Evolutionary conservation across 495 filamentous ascomycete species (phyloP).

Genomic region (Penicillium arizonense): DNA sequence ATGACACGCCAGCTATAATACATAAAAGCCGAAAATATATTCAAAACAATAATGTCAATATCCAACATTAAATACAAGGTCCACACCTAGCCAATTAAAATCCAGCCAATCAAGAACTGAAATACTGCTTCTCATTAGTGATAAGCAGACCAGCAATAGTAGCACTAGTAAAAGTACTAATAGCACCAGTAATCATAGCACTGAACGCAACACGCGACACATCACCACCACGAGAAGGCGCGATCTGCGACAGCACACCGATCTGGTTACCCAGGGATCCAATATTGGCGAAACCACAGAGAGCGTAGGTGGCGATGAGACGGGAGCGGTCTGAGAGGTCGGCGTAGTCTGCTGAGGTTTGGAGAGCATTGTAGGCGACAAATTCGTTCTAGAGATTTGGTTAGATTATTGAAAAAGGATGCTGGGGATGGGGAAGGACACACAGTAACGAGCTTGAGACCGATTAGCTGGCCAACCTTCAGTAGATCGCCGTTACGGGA

Average conservation of each 20-base stretch:
- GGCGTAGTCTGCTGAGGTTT: conserved; percentile 43
- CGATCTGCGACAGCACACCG: conserved; percentile 78
- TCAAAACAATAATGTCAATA: no score
- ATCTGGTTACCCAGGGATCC: conserved; percentile 83
- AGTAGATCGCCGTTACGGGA: conserved; percentile 67
- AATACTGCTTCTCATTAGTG: conserved; percentile 48
- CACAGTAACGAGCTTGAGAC: conserved; percentile 74
- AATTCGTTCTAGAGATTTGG: conserved; percentile 56
- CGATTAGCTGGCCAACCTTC: conserved; percentile 76
- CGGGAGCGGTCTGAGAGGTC: conserved; percentile 64
- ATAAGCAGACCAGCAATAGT: conserved; percentile 75
- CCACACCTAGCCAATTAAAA: no score
- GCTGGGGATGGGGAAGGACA: neutral
- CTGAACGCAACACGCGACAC: conserved; percentile 73
- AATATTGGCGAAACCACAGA: conserved; percentile 80
- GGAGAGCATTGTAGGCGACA: conserved; percentile 56
- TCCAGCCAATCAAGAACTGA: neutral
- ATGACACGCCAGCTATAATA: no score
- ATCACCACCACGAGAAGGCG: conserved; percentile 69
- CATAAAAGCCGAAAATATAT: no score
- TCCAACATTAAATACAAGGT: no score
- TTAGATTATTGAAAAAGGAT: neutral
- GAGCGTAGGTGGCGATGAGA: conserved; percentile 69
- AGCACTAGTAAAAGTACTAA: conserved; percentile 79
- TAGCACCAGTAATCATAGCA: conserved; percentile 73